Base-by-base conservation (phyloP, 495 filamentous ascomycete genomes). In the Ascobolus immersus region DNA sequence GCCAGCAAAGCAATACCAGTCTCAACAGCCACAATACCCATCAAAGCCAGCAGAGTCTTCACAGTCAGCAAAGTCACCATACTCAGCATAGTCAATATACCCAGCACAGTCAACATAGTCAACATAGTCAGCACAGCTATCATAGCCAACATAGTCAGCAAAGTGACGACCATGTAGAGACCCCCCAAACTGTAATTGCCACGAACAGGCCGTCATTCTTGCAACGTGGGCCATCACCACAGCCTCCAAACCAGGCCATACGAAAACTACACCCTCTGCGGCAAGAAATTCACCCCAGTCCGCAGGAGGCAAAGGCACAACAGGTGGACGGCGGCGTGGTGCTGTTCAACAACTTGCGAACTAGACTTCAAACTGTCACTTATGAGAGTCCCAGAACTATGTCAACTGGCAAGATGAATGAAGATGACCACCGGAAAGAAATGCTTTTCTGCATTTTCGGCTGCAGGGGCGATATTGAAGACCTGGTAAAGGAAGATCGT, bases 381-480 rank as follows among this genome's bases (percentile, higher is more conserved):
- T 49, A 50, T 24, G 46, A 49, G 18, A 49, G 42, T 17, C 47
- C 47, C 14, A 46, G 42, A 8, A 62, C 47, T 38, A 67, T 5
- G 70, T 77, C 39, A 62, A 69, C 4, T 62, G 39, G 39, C 10
- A 60, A 64, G 25, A 50, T 86, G 18, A 84, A 74, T 2, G 70
- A 82, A 17, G 75, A 93, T 48, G 73, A 86, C 42, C 64, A 92
- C 24, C 71, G 84, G 31, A 67, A 64, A 23, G 77, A 91, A 54
- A 94, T 94, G 89, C 58, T 96, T 13, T 78, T 67, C 48, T 73
- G 78, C 19, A 79, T 96, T 1, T 96, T 96, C 56, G 89, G 86
- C 7, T 94, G 84, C 80, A 70, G 79, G 36, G 73, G 73, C 32
- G 80, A 92, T 45, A 70, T 80, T 33, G 66, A 81, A 32, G 69